phyloP scores from a whole-genome alignment of 2,329 filamentous ascomycete genomes.

The Aspergillus alliaceus region DNA sequence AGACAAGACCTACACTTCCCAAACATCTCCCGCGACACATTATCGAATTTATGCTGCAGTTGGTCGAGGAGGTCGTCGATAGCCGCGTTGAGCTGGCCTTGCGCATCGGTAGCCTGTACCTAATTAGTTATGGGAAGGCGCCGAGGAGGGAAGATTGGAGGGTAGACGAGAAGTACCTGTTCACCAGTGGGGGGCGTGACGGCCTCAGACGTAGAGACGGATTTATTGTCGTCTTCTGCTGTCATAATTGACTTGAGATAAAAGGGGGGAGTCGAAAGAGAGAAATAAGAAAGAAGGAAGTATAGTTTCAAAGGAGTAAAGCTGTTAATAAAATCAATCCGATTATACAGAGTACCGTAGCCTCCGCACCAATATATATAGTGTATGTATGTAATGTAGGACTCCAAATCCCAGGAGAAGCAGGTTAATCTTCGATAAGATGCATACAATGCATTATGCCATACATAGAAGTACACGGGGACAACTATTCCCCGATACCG shows the following conservation, averaged over 20 bases:
- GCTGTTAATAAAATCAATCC: no score
- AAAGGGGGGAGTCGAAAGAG: background rate
- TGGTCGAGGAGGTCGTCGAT: constrained; percentile 86
- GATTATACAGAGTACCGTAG: no score
- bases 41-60: constrained; percentile 80
- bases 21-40: constrained; percentile 82
- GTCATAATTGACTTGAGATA: background rate
- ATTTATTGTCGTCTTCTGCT: constrained; percentile 19
- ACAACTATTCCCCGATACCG: constrained; percentile 21
- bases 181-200: constrained; percentile 16
- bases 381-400: no score
- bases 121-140: background rate
- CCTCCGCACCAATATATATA: no score
- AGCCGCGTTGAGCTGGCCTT: constrained; percentile 66
- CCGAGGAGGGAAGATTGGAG: background rate
- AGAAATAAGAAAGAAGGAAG: background rate
- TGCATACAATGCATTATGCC: background rate
- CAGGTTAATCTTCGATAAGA: background rate
- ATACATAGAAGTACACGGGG: no score
- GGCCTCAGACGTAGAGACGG: constrained; percentile 16
- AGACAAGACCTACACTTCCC: constrained; percentile 68
- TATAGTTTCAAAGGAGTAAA: background rate
- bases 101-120: constrained; percentile 27
- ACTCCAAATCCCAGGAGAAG: no score
- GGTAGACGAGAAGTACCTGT: constrained; percentile 16